These are phyloP conservation scores for Amanita pallidorosea DNA, from an alignment of 768 basidiomycete genomes.

Conservation along the genomic window DNA sequence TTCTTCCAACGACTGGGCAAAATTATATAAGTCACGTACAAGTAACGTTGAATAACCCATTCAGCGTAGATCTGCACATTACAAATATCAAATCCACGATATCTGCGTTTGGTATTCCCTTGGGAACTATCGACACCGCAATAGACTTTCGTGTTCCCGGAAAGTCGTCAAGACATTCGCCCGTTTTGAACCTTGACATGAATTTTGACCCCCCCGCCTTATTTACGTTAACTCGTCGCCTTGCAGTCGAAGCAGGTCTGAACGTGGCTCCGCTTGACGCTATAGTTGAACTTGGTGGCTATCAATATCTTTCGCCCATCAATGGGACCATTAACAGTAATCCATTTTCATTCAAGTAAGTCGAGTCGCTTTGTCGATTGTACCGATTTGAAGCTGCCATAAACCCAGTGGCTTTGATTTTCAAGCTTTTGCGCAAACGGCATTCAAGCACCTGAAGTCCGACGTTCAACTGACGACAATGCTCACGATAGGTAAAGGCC, in stretches of 20 bases:
- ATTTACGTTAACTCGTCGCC: conserved; percentile 59
- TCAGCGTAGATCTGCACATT: conserved; percentile 47
- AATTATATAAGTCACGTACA: conserved; percentile 59
- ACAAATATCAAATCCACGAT: conserved; percentile 52
- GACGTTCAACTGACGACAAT: conserved; percentile 47
- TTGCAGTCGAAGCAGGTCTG: conserved; percentile 55
- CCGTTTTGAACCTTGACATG: conserved; percentile 48
- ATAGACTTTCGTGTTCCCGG: conserved; percentile 42
- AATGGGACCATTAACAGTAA: conserved; percentile 24
- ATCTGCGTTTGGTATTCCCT: conserved; percentile 44
- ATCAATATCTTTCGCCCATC: conserved; percentile 39
- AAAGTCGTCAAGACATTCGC: conserved; percentile 45
- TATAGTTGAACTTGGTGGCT: conserved; percentile 59
- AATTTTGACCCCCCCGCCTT: conserved; percentile 59
- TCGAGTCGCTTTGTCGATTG: not conserved
- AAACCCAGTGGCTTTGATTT: conserved; percentile 47
- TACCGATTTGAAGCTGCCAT: not conserved
- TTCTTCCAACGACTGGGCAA: conserved; percentile 54
- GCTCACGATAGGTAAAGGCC: conserved; percentile 41
- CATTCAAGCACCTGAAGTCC: conserved; percentile 53
- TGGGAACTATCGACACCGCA: conserved; percentile 49
- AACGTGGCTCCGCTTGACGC: conserved; percentile 51
- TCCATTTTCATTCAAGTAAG: conserved; percentile 49
- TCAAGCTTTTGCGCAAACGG: conserved; percentile 48
- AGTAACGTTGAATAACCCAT: conserved; percentile 56